Evolutionary conservation across 176 grass and related monocot species (phyloP).

Genomic region (Eragrostis nindensis): DNA sequence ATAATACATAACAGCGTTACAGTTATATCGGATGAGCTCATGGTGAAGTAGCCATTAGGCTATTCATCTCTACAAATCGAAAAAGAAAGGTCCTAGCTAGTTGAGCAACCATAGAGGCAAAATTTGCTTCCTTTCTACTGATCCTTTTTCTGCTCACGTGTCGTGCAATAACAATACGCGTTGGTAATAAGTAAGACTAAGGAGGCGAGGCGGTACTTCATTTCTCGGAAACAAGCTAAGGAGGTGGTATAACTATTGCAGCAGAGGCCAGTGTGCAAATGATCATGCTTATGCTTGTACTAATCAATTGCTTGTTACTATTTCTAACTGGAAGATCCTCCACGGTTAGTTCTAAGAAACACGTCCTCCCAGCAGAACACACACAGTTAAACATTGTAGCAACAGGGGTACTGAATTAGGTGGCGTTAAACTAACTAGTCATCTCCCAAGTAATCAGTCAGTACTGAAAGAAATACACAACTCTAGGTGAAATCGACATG

Average conservation of each 20-base stretch:
- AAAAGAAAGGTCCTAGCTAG: neutral
- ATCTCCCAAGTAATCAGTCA: neutral
- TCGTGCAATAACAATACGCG: neutral
- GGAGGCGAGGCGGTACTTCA: neutral
- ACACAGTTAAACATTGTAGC: neutral
- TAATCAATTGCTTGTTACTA: neutral
- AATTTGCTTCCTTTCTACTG: neutral
- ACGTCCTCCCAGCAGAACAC: neutral
- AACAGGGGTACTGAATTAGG: neutral
- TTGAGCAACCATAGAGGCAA: neutral
- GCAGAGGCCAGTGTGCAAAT: neutral
- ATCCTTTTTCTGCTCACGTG: neutral
- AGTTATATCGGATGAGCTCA: neutral
- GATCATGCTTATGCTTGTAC: neutral
- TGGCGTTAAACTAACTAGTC: neutral
- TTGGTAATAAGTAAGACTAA: neutral
- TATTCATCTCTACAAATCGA: neutral
- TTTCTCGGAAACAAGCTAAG: neutral
- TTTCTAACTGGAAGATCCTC: neutral
- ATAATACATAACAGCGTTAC: constrained; percentile 2
- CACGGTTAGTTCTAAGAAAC: neutral
- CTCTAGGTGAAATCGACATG: neutral
- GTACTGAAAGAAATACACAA: neutral
- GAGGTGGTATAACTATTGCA: neutral
- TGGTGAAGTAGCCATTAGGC: neutral